Percentiles rank a stretch among this genome's conserved stretches.
Conservation (phyloP, 2,329 filamentous ascomycete species). For the Alternaria burnsii region DNA sequence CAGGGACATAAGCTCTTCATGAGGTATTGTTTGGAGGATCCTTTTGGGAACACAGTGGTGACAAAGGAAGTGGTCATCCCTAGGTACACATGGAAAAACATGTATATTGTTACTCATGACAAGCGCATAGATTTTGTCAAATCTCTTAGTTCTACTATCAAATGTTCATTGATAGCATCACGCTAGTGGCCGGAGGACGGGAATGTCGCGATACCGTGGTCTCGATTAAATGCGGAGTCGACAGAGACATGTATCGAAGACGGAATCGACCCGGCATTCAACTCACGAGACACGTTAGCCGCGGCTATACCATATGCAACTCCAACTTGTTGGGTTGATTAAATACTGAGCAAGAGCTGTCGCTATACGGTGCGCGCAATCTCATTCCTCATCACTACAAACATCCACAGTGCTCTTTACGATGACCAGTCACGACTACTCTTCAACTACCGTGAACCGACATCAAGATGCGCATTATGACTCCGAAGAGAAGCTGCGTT, state of each 20-base stretch:
- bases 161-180: not conserved
- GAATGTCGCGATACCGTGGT: not conserved
- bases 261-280: not conserved
- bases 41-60: not conserved
- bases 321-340: not conserved
- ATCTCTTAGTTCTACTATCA: not conserved
- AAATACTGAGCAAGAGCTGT: not conserved
- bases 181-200: not conserved
- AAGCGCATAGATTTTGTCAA: not conserved
- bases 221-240: not conserved
- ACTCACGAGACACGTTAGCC: not conserved
- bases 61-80: not conserved
- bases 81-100: not conserved
- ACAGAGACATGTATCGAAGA: not conserved
- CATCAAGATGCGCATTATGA: constrained; percentile 20
- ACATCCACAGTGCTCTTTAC: not conserved
- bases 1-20: not conserved
- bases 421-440: not conserved
- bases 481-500: constrained; percentile 23
- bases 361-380: not conserved
- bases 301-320: not conserved
- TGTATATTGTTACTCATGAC: not conserved
- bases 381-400: not conserved
- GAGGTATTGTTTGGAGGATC: not conserved
- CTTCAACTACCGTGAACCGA: not conserved